These are phyloP conservation scores for Phialophora chinensis DNA, from an alignment of 2,329 filamentous ascomycete species.

Conservation along the genomic window DNA sequence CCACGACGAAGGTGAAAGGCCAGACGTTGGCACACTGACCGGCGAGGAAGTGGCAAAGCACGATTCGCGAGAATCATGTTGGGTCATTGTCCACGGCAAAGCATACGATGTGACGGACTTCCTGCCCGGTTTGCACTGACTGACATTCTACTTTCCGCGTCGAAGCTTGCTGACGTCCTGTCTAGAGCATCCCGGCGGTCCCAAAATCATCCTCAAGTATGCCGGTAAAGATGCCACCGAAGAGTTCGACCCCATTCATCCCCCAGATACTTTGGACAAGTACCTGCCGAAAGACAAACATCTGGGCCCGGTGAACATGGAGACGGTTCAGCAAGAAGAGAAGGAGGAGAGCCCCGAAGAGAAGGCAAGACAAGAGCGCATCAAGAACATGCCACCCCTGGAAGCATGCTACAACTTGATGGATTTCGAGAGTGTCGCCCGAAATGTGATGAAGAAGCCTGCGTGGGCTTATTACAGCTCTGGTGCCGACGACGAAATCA, in stretches of 20 bases:
- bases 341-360: constrained; percentile 73
- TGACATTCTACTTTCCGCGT: background rate
- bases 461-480: constrained; percentile 99
- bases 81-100: constrained; percentile 88
- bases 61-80: constrained; percentile 81
- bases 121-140: constrained; percentile 57
- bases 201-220: constrained; percentile 95
- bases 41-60: constrained; percentile 72
- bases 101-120: constrained; percentile 91
- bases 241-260: constrained; percentile 87
- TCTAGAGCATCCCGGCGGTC: constrained; percentile 82
- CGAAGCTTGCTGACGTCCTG: constrained; percentile 10
- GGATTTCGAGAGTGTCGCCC: constrained; percentile 94
- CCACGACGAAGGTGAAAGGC: constrained; percentile 33
- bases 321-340: constrained; percentile 48
- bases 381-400: constrained; percentile 76
- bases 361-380: constrained; percentile 73
- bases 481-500: constrained; percentile 91
- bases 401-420: constrained; percentile 91
- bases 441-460: constrained; percentile 89
- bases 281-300: constrained; percentile 87
- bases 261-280: constrained; percentile 81
- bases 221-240: constrained; percentile 93
- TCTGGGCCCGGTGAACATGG: constrained; percentile 88
- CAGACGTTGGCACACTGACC: constrained; percentile 49